Evolutionary conservation across 1,284 basidiomycete species (phyloP).

Genomic region (Moesziomyces sp.): DNA sequence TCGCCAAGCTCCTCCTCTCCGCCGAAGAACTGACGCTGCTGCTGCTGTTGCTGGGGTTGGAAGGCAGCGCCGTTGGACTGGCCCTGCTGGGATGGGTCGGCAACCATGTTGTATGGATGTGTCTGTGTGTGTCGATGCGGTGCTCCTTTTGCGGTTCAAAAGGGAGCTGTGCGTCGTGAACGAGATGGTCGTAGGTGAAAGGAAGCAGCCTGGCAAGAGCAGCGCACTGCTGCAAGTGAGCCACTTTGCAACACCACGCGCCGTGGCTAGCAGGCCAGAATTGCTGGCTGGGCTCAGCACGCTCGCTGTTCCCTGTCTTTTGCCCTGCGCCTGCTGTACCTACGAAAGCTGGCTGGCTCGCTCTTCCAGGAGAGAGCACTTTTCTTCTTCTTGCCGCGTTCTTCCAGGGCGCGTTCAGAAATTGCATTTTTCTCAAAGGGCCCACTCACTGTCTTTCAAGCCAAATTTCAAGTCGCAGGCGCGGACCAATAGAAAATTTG

Average conservation of each 20-base stretch:
- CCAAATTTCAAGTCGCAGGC: neutral
- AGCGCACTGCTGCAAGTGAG: too few relatives aligned
- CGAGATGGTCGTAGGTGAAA: slow-evolving; percentile 2
- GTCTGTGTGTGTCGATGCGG: slow-evolving; percentile 8
- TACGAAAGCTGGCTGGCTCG: too few relatives aligned
- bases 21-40: slow-evolving; percentile 51
- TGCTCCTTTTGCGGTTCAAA: slow-evolving; percentile 29
- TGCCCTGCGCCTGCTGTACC: too few relatives aligned
- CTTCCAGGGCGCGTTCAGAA: neutral
- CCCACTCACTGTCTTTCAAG: neutral
- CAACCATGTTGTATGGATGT: slow-evolving; percentile 22
- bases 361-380: neutral
- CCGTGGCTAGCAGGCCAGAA: too few relatives aligned
- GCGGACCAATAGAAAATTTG: neutral
- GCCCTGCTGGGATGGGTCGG: slow-evolving; percentile 38
- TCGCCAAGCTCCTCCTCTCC: slow-evolving; percentile 52
- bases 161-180: slow-evolving; percentile 31
- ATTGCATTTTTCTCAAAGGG: neutral
- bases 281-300: too few relatives aligned
- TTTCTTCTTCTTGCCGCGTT: neutral
- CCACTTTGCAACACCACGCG: too few relatives aligned
- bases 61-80: slow-evolving; percentile 34
- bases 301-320: too few relatives aligned
- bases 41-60: slow-evolving; percentile 45
- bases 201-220: too few relatives aligned